These are phyloP conservation scores for Boletus rubescentipes DNA, from an alignment of 768 basidiomycete genomes.

Conservation along the genomic window DNA sequence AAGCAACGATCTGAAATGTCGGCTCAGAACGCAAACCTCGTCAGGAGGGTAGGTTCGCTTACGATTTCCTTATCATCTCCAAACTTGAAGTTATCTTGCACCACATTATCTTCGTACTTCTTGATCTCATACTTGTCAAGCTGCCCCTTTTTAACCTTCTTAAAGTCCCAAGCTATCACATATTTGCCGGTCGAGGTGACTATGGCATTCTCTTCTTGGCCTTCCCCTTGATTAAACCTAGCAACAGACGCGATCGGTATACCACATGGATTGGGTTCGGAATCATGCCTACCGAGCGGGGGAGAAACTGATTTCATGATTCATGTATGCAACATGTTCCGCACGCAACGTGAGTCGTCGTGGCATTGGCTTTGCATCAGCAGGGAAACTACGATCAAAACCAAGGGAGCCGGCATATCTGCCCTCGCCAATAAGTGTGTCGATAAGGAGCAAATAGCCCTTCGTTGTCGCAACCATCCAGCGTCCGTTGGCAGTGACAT, in stretches of 20 bases:
- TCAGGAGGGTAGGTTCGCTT: constrained; percentile 25
- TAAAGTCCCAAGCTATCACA: constrained; percentile 97
- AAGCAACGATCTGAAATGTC: constrained; percentile 78
- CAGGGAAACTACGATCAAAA: constrained; percentile 95
- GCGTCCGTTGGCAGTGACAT: constrained; percentile 90
- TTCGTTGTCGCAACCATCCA: constrained; percentile 96
- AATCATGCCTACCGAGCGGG: constrained; percentile 73
- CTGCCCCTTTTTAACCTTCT: constrained; percentile 89
- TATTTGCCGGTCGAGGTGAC: constrained; percentile 92
- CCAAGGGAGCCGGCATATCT: constrained; percentile 79
- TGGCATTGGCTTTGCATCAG: constrained; percentile 89
- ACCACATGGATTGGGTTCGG: neutral
- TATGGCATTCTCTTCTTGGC: constrained; percentile 89
- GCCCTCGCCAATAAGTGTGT: constrained; percentile 92
- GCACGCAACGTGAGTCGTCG: constrained; percentile 81
- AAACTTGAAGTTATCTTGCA: constrained; percentile 97
- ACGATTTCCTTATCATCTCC: constrained; percentile 97
- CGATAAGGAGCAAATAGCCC: constrained; percentile 91
- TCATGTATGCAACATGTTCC: constrained; percentile 96
- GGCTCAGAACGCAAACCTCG: constrained; percentile 1
- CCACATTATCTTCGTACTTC: constrained; percentile 91
- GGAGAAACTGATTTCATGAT: constrained; percentile 79
- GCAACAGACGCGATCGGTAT: constrained; percentile 4
- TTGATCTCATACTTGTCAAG: constrained; percentile 95
- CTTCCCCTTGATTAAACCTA: constrained; percentile 92